Base-by-base conservation (phyloP, 352 stramenopile genomes). In the Globisporangium alternatum region DNA sequence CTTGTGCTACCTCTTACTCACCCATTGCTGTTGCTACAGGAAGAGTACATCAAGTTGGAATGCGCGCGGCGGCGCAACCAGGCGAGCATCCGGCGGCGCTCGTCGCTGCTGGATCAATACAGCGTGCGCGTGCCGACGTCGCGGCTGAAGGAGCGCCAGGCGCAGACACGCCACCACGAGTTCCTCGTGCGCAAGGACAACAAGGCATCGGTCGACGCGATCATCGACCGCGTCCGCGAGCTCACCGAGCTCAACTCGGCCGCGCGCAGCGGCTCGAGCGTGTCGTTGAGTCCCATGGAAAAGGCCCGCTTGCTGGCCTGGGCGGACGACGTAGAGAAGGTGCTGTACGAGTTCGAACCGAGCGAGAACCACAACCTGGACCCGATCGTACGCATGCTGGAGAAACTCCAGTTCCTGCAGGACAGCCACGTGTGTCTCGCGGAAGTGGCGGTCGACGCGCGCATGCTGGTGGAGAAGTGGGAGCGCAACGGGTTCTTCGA, bases 21-120 rank as follows among this genome's bases (percentile, higher is more conserved):
- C 49, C 35, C 35, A 5, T 22, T 21, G 17, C 15, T 30, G 15
- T 9, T 44, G 30, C 6, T 44, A 8, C 13, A 90, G 80, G 82
- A 87, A 22, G 67, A 87, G 31, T 81, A 77, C 45, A 78, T 88
- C 52, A 77, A 83, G 43, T 65, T 87, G 33, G 79, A 88, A 75
- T 84, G 69, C 47, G 71, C 64, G 30, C 78, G 78, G 1, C 69
- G 80, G 17, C 80, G 80, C 55, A 86, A 87, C 43, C 74, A 83
- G 56, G 51, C 54, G 49, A 66, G 54, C 58, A 52, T 72, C n/a
- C 67, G 74, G n/a, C 78, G 75, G 0, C 70, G 78, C 17, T 72
- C 72, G 12, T 85, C 75, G 31, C 67, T 88, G 19, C 65, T 71
- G 31, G 76, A 83, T 13, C 78, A 88, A 56, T 89, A 78, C 54